These are phyloP conservation scores for Fonsecaea erecta DNA, from an alignment of 2,329 filamentous ascomycete species.

Conservation along the genomic window DNA sequence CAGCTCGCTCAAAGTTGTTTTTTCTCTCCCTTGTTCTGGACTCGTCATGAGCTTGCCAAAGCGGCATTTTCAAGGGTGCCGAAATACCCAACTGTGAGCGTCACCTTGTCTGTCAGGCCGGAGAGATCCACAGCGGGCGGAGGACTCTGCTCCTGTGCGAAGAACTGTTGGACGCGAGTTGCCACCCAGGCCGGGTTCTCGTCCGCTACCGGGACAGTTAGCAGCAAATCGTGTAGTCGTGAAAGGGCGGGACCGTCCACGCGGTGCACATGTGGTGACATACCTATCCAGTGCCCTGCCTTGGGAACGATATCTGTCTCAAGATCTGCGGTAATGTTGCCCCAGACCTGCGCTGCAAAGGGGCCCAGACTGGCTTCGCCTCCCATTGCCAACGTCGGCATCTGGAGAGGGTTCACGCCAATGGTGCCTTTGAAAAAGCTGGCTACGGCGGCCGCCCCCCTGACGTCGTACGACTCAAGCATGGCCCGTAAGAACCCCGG, in stretches of 20 bases:
- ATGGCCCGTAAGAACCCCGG: slow-evolving; percentile 51
- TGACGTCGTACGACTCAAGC: slow-evolving; percentile 44
- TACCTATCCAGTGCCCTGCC: slow-evolving; percentile 49
- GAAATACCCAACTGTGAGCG: slow-evolving; percentile 12
- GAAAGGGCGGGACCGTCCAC: too few species aligned
- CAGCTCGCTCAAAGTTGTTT: too few species aligned
- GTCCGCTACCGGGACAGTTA: neutral
- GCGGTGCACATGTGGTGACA: neutral
- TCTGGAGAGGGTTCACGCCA: slow-evolving; percentile 36
- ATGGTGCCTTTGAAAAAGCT: slow-evolving; percentile 46
- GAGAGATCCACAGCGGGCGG: slow-evolving; percentile 10
- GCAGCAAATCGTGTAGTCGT: neutral
- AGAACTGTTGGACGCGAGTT: neutral
- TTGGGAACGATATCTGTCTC: slow-evolving; percentile 44
- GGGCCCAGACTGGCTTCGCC: slow-evolving; percentile 45
- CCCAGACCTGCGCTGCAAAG: slow-evolving; percentile 32
- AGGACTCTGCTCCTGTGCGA: neutral
- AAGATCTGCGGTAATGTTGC: slow-evolving; percentile 37
- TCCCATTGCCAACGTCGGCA: slow-evolving; percentile 43
- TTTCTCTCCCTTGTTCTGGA: too few species aligned
- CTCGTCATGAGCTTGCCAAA: neutral
- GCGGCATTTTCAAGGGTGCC: neutral
- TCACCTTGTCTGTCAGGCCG: slow-evolving; percentile 2
- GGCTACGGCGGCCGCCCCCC: slow-evolving; percentile 43
- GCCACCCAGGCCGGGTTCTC: neutral